Conservation (phyloP, 2,329 filamentous ascomycete genomes). For the Harringtonia aguacate region DNA sequence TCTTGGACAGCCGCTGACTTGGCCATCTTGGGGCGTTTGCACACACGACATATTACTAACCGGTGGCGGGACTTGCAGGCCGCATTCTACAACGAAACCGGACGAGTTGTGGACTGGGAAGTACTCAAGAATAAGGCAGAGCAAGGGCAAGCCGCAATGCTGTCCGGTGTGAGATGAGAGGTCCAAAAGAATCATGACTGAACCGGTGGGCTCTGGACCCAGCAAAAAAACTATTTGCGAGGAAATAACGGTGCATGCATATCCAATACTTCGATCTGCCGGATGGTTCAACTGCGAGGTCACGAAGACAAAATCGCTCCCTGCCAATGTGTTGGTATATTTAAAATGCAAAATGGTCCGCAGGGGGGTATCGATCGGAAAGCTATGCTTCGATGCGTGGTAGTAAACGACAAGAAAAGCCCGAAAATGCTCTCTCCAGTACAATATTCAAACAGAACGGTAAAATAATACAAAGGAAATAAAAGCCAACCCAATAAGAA, state of each 20-base stretch:
- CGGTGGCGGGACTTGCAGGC: slow-evolving; percentile 32
- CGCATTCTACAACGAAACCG: slow-evolving; percentile 31
- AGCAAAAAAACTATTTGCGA: no score
- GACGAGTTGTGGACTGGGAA: slow-evolving; percentile 26
- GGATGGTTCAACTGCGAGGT: not conserved
- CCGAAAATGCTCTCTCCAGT: not conserved
- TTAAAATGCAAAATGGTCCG: not conserved
- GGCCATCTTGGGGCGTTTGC: slow-evolving; percentile 19
- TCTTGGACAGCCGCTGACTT: slow-evolving; percentile 17
- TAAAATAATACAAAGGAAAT: not conserved
- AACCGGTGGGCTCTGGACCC: no score
- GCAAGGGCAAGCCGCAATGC: not conserved
- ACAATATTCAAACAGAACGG: not conserved
- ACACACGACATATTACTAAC: slow-evolving; percentile 17
- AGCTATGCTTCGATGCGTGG: not conserved
- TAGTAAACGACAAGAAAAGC: not conserved
- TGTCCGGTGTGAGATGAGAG: not conserved
- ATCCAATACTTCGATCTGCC: no score
- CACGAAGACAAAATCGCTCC: not conserved
- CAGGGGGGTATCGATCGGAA: not conserved
- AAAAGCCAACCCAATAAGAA: not conserved
- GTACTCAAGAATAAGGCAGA: slow-evolving; percentile 25
- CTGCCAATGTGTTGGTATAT: not conserved
- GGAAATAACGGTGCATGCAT: no score
- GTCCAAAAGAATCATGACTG: no score